Percentiles rank a stretch among this genome's conserved stretches.
These are phyloP conservation scores for Cryptosporidium baileyi DNA, from an alignment of 169 alveolate species.

Conservation along the genomic window DNA sequence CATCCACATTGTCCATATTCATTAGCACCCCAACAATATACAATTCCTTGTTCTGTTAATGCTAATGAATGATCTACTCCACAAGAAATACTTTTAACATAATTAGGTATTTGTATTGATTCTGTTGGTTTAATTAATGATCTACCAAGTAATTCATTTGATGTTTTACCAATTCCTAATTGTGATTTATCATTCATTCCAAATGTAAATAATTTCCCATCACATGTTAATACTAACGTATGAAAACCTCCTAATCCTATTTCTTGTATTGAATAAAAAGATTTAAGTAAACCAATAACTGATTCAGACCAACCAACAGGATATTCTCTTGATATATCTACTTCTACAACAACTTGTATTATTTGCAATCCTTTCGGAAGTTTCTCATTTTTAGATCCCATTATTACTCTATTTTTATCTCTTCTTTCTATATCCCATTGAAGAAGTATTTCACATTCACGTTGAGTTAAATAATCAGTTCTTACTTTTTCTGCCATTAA, in stretches of 20 bases:
- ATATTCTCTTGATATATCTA: constrained; percentile 54
- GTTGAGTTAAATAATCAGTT: constrained; percentile 23
- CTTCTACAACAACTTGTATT: constrained; percentile 51
- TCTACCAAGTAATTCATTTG: constrained; percentile 35
- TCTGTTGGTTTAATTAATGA: constrained; percentile 26
- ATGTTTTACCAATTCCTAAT: constrained; percentile 21
- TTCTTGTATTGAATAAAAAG: constrained; percentile 13
- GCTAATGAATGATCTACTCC: constrained; percentile 56
- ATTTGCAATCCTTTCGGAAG: constrained; percentile 58
- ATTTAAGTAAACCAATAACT: constrained; percentile 17
- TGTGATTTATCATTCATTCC: constrained; percentile 68
- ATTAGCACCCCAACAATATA: constrained; percentile 67
- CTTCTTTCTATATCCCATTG: constrained; percentile 65
- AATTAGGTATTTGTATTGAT: not conserved
- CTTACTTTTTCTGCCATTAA: constrained; percentile 72
- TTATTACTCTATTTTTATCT: constrained; percentile 33
- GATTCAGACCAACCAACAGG: constrained; percentile 67
- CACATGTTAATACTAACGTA: constrained; percentile 29
- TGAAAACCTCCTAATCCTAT: constrained; percentile 66
- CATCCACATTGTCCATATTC: constrained; percentile 69
- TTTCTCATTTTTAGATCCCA: constrained; percentile 23
- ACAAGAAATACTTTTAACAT: constrained; percentile 37
- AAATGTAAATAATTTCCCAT: constrained; percentile 20
- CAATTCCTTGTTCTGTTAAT: not conserved
- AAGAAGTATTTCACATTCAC: constrained; percentile 8